Conservation (phyloP, 805 yeast genomes). For the Nakazawaea siamensis region DNA sequence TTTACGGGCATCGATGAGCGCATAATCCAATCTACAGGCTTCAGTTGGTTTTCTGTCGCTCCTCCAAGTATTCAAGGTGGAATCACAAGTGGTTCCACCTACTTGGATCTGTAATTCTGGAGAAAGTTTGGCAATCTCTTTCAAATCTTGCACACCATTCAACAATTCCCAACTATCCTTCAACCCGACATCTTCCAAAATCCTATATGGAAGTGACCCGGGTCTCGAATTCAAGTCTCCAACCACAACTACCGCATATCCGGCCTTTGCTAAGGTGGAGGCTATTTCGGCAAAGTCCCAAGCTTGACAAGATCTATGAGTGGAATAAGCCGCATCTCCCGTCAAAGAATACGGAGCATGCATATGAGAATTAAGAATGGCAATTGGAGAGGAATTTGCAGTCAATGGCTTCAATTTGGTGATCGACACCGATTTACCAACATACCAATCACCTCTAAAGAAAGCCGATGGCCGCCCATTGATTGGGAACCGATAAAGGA, state of each 20-base stretch:
- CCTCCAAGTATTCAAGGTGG: constrained; percentile 84
- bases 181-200: constrained; percentile 63
- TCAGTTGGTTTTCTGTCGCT: constrained; percentile 41
- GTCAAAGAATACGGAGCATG: constrained; percentile 85
- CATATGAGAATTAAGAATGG: constrained; percentile 86
- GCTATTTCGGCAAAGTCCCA: constrained; percentile 84
- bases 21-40: constrained; percentile 88
- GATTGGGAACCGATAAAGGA: constrained; percentile 77
- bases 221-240: constrained; percentile 93
- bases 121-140: constrained; percentile 33
- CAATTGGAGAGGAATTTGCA: constrained; percentile 47
- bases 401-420: constrained; percentile 51
- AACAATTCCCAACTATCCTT: constrained; percentile 76
- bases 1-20: constrained; percentile 55
- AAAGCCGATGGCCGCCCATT: constrained; percentile 94
- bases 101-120: constrained; percentile 55
- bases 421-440: constrained; percentile 82
- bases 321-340: constrained; percentile 85
- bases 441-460: constrained; percentile 94
- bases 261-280: constrained; percentile 53
- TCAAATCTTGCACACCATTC: constrained; percentile 39
- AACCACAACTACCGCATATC: constrained; percentile 80
- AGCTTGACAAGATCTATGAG: constrained; percentile 92
- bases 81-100: constrained; percentile 90
- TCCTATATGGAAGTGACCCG: constrained; percentile 70